These are phyloP conservation scores for Candida sanyaensis DNA, from an alignment of 1,139 yeast species.

Conservation along the genomic window DNA sequence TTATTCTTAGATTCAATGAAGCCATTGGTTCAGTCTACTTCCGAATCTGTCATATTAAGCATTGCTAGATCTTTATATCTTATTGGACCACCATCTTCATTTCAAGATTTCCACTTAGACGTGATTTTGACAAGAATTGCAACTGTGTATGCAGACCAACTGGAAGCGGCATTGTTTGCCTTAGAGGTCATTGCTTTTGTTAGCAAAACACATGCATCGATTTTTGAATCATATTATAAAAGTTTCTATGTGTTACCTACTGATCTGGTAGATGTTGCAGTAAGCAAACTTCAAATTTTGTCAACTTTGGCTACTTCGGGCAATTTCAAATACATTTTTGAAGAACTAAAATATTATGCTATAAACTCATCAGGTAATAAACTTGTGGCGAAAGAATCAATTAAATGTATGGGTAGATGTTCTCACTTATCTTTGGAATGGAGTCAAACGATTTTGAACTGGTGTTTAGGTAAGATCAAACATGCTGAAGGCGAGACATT, in stretches of 20 bases:
- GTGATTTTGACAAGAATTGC: conserved; percentile 49
- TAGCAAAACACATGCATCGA: conserved; percentile 34
- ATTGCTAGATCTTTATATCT: conserved; percentile 55
- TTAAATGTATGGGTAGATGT: conserved; percentile 61
- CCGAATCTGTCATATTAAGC: conserved; percentile 66
- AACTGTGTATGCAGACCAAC: conserved; percentile 28
- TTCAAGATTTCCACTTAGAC: conserved; percentile 51
- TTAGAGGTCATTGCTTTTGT: conserved; percentile 45
- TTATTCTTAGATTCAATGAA: conserved; percentile 51
- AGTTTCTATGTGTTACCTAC: conserved; percentile 62
- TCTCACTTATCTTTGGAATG: conserved; percentile 39
- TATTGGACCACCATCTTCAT: conserved; percentile 53
- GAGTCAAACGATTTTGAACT: conserved; percentile 36
- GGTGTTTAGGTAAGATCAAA: conserved; percentile 41
- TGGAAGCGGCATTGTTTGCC: conserved; percentile 33
- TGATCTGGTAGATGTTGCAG: conserved; percentile 51
- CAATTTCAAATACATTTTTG: conserved; percentile 55
- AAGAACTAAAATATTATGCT: conserved; percentile 70
- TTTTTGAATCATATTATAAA: conserved; percentile 49
- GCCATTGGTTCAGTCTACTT: conserved; percentile 48
- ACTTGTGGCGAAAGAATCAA: conserved; percentile 51
- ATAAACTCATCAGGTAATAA: conserved; percentile 31
- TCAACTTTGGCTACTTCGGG: conserved; percentile 55
- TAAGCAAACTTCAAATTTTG: conserved; percentile 64
- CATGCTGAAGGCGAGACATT: conserved; percentile 36